Percentiles rank a stretch among this genome's conserved stretches.
These are phyloP conservation scores for Piromyces sp. DNA, from an alignment of 192 early-diverging fungal species.

Conservation along the genomic window DNA sequence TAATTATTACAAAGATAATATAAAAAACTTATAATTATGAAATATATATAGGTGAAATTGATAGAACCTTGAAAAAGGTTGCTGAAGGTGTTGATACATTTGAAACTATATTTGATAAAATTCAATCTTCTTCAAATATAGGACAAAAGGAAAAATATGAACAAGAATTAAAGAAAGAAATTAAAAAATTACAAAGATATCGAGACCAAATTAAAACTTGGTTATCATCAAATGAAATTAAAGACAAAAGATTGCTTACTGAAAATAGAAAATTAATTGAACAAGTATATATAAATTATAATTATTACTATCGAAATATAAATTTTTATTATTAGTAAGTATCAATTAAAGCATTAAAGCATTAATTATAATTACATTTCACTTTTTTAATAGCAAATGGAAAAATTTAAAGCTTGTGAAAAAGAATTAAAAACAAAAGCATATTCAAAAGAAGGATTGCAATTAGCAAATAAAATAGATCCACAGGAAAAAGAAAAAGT, in stretches of 20 bases:
- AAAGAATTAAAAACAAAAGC: conserved; percentile 99
- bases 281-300: conserved; percentile 22
- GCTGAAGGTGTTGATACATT: conserved; percentile 89
- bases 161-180: conserved; percentile 91
- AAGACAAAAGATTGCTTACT: conserved; percentile 78
- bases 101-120: conserved; percentile 77
- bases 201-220: conserved; percentile 98
- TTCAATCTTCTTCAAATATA: conserved; percentile 54
- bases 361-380: no score
- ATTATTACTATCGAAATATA: no score
- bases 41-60: conserved; percentile 80
- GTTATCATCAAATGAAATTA: conserved; percentile 85
- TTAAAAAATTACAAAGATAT: conserved; percentile 91
- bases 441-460: conserved; percentile 86
- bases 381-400: conserved; percentile 68
- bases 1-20: background rate
- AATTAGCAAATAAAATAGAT: conserved; percentile 63
- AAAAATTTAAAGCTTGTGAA: conserved; percentile 91
- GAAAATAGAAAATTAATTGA: conserved; percentile 92
- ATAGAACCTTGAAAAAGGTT: conserved; percentile 85
- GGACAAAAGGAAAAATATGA: conserved; percentile 97
- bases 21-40: no score
- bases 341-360: no score
- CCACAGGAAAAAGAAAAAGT: conserved; percentile 84
- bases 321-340: no score